A percentile compares a stretch with the other conserved stretches of the same genome.
Conservation (phyloP, 768 basidiomycete species). For the Nevesoporus exiguus region DNA sequence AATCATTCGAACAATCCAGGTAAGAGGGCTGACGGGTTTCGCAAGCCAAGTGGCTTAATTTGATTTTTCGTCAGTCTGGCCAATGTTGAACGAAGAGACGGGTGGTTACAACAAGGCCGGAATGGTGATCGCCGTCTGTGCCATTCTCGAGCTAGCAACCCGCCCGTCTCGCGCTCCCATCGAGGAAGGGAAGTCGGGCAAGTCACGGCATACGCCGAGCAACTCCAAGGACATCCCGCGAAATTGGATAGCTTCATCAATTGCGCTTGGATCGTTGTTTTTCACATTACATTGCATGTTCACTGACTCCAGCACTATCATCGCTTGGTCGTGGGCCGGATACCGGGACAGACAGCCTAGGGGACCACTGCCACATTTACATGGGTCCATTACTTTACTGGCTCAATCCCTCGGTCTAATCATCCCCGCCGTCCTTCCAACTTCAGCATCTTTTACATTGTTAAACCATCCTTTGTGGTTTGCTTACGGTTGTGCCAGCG, state of each 20-base stretch:
- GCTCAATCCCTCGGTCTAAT: constrained; percentile 58
- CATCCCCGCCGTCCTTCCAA: constrained; percentile 35
- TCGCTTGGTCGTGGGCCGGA: constrained; percentile 91
- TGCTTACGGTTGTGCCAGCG: constrained; percentile 46
- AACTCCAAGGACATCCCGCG: constrained; percentile 9
- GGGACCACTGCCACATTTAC: constrained; percentile 72
- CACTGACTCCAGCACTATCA: constrained; percentile 71
- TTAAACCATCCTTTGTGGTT: constrained; percentile 53
- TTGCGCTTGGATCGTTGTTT: constrained; percentile 64
- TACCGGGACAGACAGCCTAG: constrained; percentile 56
- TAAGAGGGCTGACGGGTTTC: constrained; percentile 20
- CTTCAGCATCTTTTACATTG: constrained; percentile 16
- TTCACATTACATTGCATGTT: constrained; percentile 73
- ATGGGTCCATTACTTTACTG: constrained; percentile 64
- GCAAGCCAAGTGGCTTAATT: not conserved
- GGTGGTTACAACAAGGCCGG: constrained; percentile 72
- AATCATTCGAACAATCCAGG: constrained; percentile 82
- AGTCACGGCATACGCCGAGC: not conserved
- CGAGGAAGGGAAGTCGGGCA: constrained; percentile 1
- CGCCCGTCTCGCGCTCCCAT: constrained; percentile 32
- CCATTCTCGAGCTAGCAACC: constrained; percentile 53
- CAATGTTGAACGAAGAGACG: constrained; percentile 60
- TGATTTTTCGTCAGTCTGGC: constrained; percentile 57
- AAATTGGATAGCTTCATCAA: constrained; percentile 40
- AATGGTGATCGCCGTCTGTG: constrained; percentile 51